These are phyloP conservation scores for Saxispiralis lemnorum DNA, from an alignment of 495 filamentous ascomycete genomes.

Conservation along the genomic window DNA sequence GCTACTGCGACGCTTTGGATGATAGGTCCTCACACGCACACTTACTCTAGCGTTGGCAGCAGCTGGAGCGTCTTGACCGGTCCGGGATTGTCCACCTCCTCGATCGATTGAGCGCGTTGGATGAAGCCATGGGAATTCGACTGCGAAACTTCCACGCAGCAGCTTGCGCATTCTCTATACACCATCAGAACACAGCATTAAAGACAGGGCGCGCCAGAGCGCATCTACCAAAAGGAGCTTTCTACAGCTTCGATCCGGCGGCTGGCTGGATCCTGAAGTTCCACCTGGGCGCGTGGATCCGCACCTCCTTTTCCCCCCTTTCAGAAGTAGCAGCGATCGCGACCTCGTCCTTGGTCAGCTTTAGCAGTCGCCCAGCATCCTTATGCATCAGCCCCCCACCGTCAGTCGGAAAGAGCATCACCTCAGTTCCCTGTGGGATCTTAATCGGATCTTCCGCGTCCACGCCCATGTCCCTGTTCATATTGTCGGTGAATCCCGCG, in stretches of 20 bases:
- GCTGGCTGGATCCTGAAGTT: conserved; percentile 33
- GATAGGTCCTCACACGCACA: too few species aligned
- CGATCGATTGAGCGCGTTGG: too few species aligned
- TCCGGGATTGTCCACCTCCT: too few species aligned
- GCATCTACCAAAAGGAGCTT: too few species aligned
- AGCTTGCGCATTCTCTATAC: neutral
- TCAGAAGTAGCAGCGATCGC: conserved; percentile 31
- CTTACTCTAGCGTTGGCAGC: too few species aligned
- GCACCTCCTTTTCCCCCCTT: conserved; percentile 25
- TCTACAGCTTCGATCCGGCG: conserved; percentile 11
- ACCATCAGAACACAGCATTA: neutral
- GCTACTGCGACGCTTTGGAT: too few species aligned
- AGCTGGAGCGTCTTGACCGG: too few species aligned
- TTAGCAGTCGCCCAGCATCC: conserved; percentile 35
- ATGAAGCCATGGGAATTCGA: too few species aligned
- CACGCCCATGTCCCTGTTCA: conserved; percentile 20
- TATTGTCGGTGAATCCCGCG: conserved; percentile 22
- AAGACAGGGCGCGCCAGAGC: too few species aligned
- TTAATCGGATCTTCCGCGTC: conserved; percentile 27
- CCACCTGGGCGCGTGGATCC: conserved; percentile 38
- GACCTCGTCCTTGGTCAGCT: conserved; percentile 31
- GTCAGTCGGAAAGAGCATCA: conserved; percentile 40
- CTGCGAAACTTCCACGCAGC: neutral
- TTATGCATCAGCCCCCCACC: conserved; percentile 37
- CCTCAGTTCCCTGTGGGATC: conserved; percentile 29